Conservation (phyloP, 2,329 filamentous ascomycete species). For the Epichloe coenophiala region DNA sequence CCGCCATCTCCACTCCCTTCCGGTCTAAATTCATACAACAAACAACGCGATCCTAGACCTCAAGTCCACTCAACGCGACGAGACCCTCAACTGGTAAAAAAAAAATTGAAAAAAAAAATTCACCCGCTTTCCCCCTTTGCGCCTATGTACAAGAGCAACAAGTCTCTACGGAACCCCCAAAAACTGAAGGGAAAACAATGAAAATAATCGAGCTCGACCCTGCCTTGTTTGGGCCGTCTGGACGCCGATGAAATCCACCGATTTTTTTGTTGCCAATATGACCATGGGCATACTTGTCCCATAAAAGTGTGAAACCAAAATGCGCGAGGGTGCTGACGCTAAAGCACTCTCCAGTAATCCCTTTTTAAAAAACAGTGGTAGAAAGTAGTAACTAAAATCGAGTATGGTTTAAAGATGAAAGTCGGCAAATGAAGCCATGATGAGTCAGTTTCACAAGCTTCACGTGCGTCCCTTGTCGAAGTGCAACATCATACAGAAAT, state of each 20-base stretch:
- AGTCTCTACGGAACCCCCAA: not conserved
- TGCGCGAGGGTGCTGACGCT: not conserved
- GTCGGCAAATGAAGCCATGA: slow-evolving; percentile 4
- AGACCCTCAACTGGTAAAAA: not conserved
- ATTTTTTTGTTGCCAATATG: not conserved
- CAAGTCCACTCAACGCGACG: not conserved
- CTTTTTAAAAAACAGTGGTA: slow-evolving; percentile 2
- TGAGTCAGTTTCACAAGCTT: slow-evolving; percentile 3
- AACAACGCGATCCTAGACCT: not conserved
- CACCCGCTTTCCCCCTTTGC: slow-evolving; percentile 2
- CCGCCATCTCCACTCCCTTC: not conserved
- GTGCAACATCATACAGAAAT: not conserved
- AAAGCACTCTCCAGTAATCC: not conserved
- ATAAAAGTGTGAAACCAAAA: not conserved
- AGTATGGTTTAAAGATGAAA: slow-evolving; percentile 4
- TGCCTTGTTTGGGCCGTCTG: not conserved
- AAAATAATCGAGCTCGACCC: not conserved
- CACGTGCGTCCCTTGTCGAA: not conserved
- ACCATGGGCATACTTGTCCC: not conserved
- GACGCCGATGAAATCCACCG: not conserved
- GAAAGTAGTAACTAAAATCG: slow-evolving; percentile 6
- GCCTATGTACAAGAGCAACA: not conserved
- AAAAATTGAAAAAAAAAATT: not conserved
- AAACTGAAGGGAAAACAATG: not conserved
- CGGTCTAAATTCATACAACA: slow-evolving; percentile 4